Base-by-base conservation (phyloP, 2,329 filamentous ascomycete species). In the Pezicula carpinea region DNA sequence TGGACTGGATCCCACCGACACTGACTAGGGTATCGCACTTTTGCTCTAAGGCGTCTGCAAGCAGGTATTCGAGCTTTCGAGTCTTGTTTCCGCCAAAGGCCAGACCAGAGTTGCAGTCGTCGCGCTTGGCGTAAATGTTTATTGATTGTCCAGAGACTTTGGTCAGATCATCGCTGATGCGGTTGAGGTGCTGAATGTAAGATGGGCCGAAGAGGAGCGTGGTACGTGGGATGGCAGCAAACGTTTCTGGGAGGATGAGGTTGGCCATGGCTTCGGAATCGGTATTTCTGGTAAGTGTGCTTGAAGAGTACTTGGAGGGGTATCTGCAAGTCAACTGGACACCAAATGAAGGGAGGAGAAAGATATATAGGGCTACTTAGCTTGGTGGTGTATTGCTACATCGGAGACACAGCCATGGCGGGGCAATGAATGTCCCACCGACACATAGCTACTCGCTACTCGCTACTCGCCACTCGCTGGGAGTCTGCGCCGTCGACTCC, bases 11-110 rank as follows among this genome's bases (percentile, higher is more conserved):
- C 44, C 83, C 83, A 49, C 83, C 83, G 55, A 85, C 82, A 53
- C 75, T 80, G 51, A 86, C 75, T 18, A 87, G 71, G 1, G 81
- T 85, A 56, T 83, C 78, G 59, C 71, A 74, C 39, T 74, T 72
- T 48, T 77, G 66, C 4, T 73, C 66, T 6, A 39, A 38, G 11
- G 29, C 43, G 21, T 39, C 38, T 18, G 39, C 26, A 35, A 44
- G 10, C 14, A 58, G 61, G 54, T 61, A 79, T 71, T 87, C 83
- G 2, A 87, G 72, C 64, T 87, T 87, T 48, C 83, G 73, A 23
- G 77, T 80, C 66, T 87, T 87, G 69, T 87, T 87, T 44, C 82
- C 83, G 32, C 83, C 83, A 57, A 75, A 85, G 3, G 82, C 82
- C 15, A 85, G 73, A 0, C 77, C 79, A 2, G 80, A 84, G 66